Evolutionary conservation across 2,329 filamentous ascomycete species (phyloP).

Genomic region (Tolypocladium ophioglossoides): DNA sequence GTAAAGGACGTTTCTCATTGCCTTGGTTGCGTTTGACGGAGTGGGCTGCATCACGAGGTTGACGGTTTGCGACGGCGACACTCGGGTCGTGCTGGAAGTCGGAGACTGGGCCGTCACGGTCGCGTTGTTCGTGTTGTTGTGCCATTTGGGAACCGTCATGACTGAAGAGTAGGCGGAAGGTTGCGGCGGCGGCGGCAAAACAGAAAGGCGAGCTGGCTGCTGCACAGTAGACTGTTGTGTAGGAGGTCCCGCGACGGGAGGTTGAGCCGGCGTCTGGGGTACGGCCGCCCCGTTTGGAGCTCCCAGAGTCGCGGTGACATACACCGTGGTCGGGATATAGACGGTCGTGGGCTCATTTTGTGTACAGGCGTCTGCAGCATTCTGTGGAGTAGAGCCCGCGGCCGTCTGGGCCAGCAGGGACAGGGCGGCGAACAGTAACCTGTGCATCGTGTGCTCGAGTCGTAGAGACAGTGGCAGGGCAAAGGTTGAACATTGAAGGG

Average conservation of each 20-base stretch:
- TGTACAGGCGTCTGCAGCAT: neutral
- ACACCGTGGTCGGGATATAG: neutral
- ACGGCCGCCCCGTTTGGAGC: neutral
- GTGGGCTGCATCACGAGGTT: neutral
- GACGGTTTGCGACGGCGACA: neutral
- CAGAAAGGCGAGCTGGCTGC: neutral
- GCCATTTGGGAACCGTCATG: neutral
- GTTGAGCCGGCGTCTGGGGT: neutral
- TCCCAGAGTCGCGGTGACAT: neutral
- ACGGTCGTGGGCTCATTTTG: neutral
- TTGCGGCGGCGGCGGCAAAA: neutral
- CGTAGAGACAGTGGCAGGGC: neutral
- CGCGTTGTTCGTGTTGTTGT: neutral
- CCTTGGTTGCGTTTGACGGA: neutral
- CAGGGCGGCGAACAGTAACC: conserved; percentile 9
- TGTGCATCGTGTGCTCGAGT: conserved; percentile 10
- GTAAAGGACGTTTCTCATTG: conserved; percentile 33
- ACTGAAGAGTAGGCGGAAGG: neutral
- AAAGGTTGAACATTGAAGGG: neutral
- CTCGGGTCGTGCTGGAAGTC: neutral
- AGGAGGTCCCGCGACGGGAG: neutral
- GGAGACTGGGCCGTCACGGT: neutral
- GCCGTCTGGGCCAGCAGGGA: conserved; percentile 15
- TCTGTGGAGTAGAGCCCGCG: conserved; percentile 3
- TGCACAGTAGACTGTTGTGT: neutral